Percentiles rank a stretch among this genome's conserved stretches.
Conservation (phyloP, 2,329 filamentous ascomycete species). For the Ophiobolus disseminans region DNA sequence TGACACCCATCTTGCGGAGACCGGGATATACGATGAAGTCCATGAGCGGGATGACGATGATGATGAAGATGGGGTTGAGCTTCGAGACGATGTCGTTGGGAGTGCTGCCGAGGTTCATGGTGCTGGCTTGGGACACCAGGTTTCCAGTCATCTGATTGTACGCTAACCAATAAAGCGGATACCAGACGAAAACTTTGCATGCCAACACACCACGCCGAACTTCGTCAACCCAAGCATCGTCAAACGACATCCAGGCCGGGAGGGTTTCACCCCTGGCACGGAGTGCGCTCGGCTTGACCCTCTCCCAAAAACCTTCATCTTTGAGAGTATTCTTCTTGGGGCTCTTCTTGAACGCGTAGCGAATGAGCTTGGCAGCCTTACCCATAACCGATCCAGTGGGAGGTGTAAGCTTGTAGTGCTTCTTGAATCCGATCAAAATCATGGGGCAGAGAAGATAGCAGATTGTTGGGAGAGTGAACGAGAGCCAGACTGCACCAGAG, state of each 20-base stretch:
- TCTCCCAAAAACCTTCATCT: slow-evolving; percentile 63
- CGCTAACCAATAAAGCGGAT: slow-evolving; percentile 55
- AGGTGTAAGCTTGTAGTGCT: slow-evolving; percentile 69
- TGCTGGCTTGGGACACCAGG: slow-evolving; percentile 71
- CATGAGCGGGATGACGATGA: slow-evolving; percentile 69
- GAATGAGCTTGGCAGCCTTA: slow-evolving; percentile 69
- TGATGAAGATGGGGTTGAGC: slow-evolving; percentile 76
- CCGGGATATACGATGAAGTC: slow-evolving; percentile 71
- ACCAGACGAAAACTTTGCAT: slow-evolving; percentile 61
- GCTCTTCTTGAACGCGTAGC: slow-evolving; percentile 50
- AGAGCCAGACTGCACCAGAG: slow-evolving; percentile 63
- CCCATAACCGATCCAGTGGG: slow-evolving; percentile 75
- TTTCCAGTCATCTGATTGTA: slow-evolving; percentile 69
- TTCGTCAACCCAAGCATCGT: slow-evolving; percentile 77
- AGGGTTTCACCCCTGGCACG: slow-evolving; percentile 52
- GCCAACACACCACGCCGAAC: slow-evolving; percentile 33
- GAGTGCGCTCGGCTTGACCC: slow-evolving; percentile 63
- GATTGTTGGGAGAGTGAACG: slow-evolving; percentile 71
- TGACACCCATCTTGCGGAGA: slow-evolving; percentile 69
- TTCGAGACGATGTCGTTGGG: slow-evolving; percentile 82
- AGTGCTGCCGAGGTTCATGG: slow-evolving; percentile 71
- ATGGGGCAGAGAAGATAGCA: slow-evolving; percentile 67
- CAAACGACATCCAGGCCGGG: slow-evolving; percentile 78
- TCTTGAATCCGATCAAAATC: slow-evolving; percentile 65
- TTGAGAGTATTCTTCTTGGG: slow-evolving; percentile 32